These are phyloP conservation scores for Kokia cookei DNA, from an alignment of 441 rosid species.

Conservation along the genomic window DNA sequence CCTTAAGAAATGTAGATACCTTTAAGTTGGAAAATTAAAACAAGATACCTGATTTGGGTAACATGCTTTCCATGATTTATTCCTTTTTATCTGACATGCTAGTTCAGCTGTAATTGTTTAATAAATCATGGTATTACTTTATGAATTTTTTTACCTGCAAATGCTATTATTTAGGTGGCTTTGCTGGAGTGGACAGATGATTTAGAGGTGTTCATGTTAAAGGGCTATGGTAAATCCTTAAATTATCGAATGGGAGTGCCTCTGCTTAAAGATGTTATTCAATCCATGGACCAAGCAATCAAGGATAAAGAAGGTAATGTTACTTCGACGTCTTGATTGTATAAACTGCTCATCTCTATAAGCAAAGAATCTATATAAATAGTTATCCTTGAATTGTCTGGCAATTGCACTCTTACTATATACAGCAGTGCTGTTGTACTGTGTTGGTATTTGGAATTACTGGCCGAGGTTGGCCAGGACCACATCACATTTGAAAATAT, in stretches of 20 bases:
- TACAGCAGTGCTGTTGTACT: not conserved
- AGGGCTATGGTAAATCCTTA: conserved; percentile 85
- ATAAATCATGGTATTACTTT: conserved; percentile 1
- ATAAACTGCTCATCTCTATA: not conserved
- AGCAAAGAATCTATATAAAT: not conserved
- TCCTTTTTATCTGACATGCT: not conserved
- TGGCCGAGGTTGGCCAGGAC: not conserved
- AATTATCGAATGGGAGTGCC: conserved; percentile 92
- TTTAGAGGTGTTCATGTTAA: conserved; percentile 69
- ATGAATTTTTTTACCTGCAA: conserved; percentile 15
- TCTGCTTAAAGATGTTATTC: conserved; percentile 74
- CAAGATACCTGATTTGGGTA: not conserved
- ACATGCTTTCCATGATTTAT: not conserved
- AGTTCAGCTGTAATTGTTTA: not conserved
- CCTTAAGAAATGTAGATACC: not conserved
- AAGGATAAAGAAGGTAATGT: conserved; percentile 63
- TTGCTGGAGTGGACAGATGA: conserved; percentile 97
- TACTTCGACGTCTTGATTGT: not conserved
- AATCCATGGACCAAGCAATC: conserved; percentile 87
- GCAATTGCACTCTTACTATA: not conserved
- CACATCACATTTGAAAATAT: not conserved
- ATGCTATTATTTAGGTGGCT: conserved; percentile 46
- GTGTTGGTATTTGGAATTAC: not conserved
- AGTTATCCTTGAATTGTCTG: not conserved
- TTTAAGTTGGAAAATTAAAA: not conserved